Evolutionary conservation across 2,329 filamentous ascomycete genomes (phyloP).

Genomic region (Colletotrichum higginsianum): DNA sequence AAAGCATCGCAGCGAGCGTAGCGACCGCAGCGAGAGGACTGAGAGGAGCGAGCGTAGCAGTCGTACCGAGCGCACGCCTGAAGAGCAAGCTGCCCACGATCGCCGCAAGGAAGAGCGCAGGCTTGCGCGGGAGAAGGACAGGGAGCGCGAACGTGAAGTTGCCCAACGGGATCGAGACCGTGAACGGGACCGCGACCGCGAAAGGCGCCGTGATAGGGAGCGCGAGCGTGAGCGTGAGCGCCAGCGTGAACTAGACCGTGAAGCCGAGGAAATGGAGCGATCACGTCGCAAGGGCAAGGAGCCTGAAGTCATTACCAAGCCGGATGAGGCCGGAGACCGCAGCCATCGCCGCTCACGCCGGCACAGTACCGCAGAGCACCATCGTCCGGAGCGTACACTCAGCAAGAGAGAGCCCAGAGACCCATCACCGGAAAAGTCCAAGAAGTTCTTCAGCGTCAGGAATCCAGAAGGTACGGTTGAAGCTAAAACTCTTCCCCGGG

Average conservation of each 20-base stretch:
- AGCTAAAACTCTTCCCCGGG: slow-evolving; percentile 43
- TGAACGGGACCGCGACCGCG: slow-evolving; percentile 17
- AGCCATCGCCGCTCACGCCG: slow-evolving; percentile 59
- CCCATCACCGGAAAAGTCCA: slow-evolving; percentile 46
- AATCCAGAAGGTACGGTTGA: slow-evolving; percentile 53
- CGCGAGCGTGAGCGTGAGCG: slow-evolving; percentile 49
- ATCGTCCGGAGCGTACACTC: slow-evolving; percentile 45
- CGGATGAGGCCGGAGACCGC: slow-evolving; percentile 42
- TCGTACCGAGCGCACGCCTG: slow-evolving; percentile 56
- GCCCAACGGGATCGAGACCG: slow-evolving; percentile 36
- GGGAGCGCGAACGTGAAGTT: slow-evolving; percentile 37
- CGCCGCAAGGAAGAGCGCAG: slow-evolving; percentile 64
- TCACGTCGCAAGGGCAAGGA: slow-evolving; percentile 54
- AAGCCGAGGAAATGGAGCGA: slow-evolving; percentile 33
- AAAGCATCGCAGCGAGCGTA: slow-evolving; percentile 51
- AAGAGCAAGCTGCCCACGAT: slow-evolving; percentile 67
- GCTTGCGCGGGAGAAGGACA: slow-evolving; percentile 39
- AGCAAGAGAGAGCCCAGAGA: slow-evolving; percentile 49
- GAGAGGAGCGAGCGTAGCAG: slow-evolving; percentile 33
- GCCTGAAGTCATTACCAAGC: slow-evolving; percentile 42
- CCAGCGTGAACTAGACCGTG: slow-evolving; percentile 8
- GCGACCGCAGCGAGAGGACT: slow-evolving; percentile 25
- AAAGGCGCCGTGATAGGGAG: slow-evolving; percentile 37
- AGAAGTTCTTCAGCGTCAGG: slow-evolving; percentile 60
- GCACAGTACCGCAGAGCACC: slow-evolving; percentile 57